Base-by-base conservation (phyloP, 1,139 yeast species). In the Candida sp. region DNA sequence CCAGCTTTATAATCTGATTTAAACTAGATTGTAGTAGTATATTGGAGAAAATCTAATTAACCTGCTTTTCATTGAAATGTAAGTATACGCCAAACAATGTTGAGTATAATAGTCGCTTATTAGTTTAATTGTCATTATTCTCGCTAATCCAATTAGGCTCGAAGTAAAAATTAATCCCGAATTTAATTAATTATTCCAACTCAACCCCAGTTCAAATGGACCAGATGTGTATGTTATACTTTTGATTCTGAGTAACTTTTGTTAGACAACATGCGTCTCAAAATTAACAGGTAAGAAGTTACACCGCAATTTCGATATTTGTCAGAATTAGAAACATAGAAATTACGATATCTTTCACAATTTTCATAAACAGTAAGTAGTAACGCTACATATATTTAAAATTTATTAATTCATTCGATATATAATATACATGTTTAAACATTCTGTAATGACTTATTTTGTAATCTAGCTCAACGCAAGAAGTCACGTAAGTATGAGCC, bases 401-500 rank as follows among this genome's bases (percentile, higher is more conserved):
- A n/a, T n/a, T 25, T 25, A 25, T 30, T 30, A 5, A 30, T 30
- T 30, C 33, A 30, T 9, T 9, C 19, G 19, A 9, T 8, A 30
- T 30, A 11, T 30, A 30, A 30, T 30, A 5, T 30, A 30, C 33
- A 30, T 30, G 6, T 30, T 9, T 5, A 11, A 30, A 8, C 29
- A 6, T 25, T n/a, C n/a, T n/a, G n/a, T n/a, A n/a, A n/a, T n/a
- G n/a, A n/a, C n/a, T n/a, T n/a, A n/a, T n/a, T 6, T 25, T 25
- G 29, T 9, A 25, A 25, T 9, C 9, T 9, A 25, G 29, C 34
- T 21, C 21, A 50, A 57, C 88, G 73, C 58, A 90, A 70, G 60
- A 87, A 88, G 60, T 90, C 97, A 57, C 97, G 80, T 69, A 91
- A 74, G 61, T 85, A 82, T 34, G 84, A 85, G 33, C 95, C 90